Base-by-base conservation (phyloP, 345 rosid species). In the Passiflora organensis region DNA sequence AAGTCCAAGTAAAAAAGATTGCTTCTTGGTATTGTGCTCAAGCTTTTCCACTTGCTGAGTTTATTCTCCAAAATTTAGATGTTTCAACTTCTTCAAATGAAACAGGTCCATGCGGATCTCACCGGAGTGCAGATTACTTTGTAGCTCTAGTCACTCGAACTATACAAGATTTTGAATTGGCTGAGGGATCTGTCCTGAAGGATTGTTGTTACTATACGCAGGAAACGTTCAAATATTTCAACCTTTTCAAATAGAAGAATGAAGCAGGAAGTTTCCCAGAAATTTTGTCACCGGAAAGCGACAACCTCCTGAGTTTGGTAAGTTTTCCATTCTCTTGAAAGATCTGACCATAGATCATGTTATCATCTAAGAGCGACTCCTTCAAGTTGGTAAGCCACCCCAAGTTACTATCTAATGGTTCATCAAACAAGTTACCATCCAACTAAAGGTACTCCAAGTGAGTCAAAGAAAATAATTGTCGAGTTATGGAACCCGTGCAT, bases 1-100 rank as follows among this genome's bases (percentile, higher is more conserved):
- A 67, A 39, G 32, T 67, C 70, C 59, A 72, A n/a, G 47, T 37
- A 51, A 17, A 4, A 15, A 55, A 63, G 72, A 17, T 13, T 54
- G 13, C 37, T 62, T 8, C 1, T 54, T 22, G 54, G 4, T 9
- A 11, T 36, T 17, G 20, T 37, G 10, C 36, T 54, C 16, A 25
- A 1, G 12, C 20, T 53, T 17, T 18, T 53, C 28, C 23, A 37
- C 0, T 28, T 28, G 34, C 34, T 28, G 14, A 53, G 15, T 22
- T 18, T 8, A 9, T 34, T 19, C 43, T 15, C 25, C 28, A 28
- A 21, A 32, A 12, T 20, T 11, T 19, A 44, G 17, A 14, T 12
- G 32, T 12, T 12, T 5, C 16, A 44, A 18, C 9, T 56, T 43
- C 14, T 13, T 44, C 16, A 25, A 25, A 44, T 32, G 6, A 6